phyloP scores from a whole-genome alignment of 345 rosid genomes.

The Laguncularia racemosa region DNA sequence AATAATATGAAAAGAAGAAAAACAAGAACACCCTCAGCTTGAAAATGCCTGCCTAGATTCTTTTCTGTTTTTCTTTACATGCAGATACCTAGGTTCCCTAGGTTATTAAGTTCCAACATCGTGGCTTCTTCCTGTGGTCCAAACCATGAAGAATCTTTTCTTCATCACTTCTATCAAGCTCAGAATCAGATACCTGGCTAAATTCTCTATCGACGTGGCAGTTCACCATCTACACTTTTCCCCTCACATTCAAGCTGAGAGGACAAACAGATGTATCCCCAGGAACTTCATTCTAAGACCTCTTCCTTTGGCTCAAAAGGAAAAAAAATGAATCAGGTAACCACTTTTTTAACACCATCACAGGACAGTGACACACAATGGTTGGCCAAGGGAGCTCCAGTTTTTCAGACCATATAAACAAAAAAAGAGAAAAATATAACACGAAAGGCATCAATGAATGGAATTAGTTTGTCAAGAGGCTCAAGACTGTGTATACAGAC shows the following conservation, averaged over 20 bases:
- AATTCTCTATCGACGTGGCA: background rate
- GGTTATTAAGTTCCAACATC: background rate
- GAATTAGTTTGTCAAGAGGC: background rate
- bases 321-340: conserved; percentile 1
- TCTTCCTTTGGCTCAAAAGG: too few species aligned
- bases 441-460: background rate
- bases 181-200: background rate
- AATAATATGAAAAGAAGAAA: too few species aligned
- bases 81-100: too few species aligned
- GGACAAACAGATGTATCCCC: too few species aligned
- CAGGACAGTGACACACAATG: conserved; percentile 4
- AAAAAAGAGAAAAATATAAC: too few species aligned
- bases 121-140: too few species aligned
- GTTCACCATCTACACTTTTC: background rate
- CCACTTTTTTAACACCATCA: conserved; percentile 7
- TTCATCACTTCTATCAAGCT: background rate
- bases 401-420: too few species aligned
- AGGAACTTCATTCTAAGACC: too few species aligned
- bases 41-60: conserved; percentile 5
- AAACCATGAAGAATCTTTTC: background rate
- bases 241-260: conserved; percentile 4
- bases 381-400: too few species aligned
- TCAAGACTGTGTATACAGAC: too few species aligned
- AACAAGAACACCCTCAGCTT: background rate
- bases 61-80: background rate